These are phyloP conservation scores for Chloris gayana DNA, from an alignment of 176 grass and related monocot genomes.

Conservation along the genomic window DNA sequence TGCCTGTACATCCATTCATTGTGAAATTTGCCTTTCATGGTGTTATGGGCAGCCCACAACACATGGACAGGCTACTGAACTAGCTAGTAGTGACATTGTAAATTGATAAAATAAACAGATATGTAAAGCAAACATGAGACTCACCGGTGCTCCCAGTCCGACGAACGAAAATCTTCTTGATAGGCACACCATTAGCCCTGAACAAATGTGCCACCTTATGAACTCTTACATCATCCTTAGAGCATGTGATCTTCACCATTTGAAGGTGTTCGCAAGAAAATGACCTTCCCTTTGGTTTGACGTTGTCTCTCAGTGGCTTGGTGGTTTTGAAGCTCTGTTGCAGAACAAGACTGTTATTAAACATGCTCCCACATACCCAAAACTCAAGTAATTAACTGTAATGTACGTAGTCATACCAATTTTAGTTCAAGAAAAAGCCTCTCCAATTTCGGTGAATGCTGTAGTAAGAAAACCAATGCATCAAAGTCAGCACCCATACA, in stretches of 20 bases:
- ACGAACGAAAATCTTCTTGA: slow-evolving; percentile 36
- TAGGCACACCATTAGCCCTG: slow-evolving; percentile 13
- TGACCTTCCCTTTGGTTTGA: slow-evolving; percentile 10
- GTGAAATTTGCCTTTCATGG: background rate
- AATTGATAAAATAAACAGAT: background rate
- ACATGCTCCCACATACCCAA: background rate
- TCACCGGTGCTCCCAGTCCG: slow-evolving; percentile 28
- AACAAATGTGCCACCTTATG: slow-evolving; percentile 48
- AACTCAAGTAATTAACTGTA: background rate
- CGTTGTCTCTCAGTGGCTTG: background rate
- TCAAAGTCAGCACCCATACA: slow-evolving; percentile 43
- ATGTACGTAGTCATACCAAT: slow-evolving; percentile 3
- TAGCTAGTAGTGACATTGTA: background rate
- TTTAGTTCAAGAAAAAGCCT: slow-evolving; percentile 38
- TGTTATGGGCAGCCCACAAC: too few species aligned
- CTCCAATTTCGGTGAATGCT: slow-evolving; percentile 25
- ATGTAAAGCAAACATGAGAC: background rate
- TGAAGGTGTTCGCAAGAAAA: slow-evolving; percentile 46
- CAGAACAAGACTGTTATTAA: background rate
- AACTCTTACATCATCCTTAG: slow-evolving; percentile 43
- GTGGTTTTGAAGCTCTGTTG: slow-evolving; percentile 23
- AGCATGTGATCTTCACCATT: slow-evolving; percentile 46
- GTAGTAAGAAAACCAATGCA: slow-evolving; percentile 34
- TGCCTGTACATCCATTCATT: background rate
- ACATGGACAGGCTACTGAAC: background rate